Conservation (phyloP, 2,329 filamentous ascomycete species). For the Stagonosporopsis rhizophila region DNA sequence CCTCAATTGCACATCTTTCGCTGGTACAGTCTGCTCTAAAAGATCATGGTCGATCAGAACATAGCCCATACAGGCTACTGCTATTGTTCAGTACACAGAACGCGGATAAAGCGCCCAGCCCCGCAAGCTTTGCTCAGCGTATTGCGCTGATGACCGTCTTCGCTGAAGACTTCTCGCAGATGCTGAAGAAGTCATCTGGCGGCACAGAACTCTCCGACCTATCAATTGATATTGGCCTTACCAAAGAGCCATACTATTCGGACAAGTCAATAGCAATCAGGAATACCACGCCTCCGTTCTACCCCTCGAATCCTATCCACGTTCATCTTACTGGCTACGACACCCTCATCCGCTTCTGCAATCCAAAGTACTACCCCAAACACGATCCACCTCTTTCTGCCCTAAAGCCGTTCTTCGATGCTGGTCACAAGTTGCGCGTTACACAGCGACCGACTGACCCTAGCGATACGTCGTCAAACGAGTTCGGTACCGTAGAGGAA, state of each 20-base stretch:
- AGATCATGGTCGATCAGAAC: conserved; percentile 41
- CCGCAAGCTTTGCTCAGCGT: conserved; percentile 71
- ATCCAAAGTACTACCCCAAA: conserved; percentile 72
- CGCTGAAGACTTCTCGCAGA: conserved; percentile 60
- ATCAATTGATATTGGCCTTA: conserved; percentile 71
- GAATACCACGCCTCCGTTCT: conserved; percentile 44
- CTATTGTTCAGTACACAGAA: conserved; percentile 69
- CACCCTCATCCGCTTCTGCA: conserved; percentile 74
- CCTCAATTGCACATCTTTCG: conserved; percentile 64
- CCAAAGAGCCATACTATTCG: conserved; percentile 75
- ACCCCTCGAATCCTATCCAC: conserved; percentile 56
- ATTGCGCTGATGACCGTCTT: conserved; percentile 76
- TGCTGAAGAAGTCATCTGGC: conserved; percentile 17
- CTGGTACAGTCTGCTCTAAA: conserved; percentile 63
- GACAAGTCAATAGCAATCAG: conserved; percentile 71
- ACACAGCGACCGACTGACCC: conserved; percentile 62
- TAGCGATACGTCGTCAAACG: conserved; percentile 54
- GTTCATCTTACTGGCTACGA: conserved; percentile 78
- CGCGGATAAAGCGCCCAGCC: conserved; percentile 70
- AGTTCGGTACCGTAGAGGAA: conserved; percentile 64
- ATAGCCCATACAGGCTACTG: conserved; percentile 57
- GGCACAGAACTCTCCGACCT: conserved; percentile 27
- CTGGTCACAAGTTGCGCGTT: conserved; percentile 66
- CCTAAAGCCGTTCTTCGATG: conserved; percentile 68
- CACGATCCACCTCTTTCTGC: conserved; percentile 58